These are phyloP conservation scores for Apiotrichum akiyoshidainum DNA, from an alignment of 1,284 basidiomycete genomes.

Conservation along the genomic window DNA sequence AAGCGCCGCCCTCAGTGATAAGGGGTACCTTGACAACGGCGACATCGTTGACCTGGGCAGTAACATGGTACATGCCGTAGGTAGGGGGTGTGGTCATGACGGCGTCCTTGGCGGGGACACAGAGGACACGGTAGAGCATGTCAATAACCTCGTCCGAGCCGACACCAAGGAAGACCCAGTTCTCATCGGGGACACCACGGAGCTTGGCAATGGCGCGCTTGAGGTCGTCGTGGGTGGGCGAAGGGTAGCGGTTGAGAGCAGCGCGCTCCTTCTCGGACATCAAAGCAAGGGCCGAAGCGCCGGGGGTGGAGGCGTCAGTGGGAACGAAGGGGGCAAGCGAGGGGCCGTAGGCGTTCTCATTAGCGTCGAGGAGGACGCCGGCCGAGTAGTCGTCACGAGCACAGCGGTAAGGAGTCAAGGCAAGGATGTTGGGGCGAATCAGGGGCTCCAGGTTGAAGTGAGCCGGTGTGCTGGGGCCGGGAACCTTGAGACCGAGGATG, in stretches of 20 bases:
- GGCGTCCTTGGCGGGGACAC: slow-evolving; percentile 74
- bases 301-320: slow-evolving; percentile 12
- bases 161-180: slow-evolving; percentile 89
- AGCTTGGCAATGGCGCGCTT: slow-evolving; percentile 72
- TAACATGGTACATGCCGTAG: slow-evolving; percentile 96
- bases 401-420: slow-evolving; percentile 88
- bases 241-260: slow-evolving; percentile 51
- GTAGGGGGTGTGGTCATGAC: slow-evolving; percentile 88
- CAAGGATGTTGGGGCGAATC: slow-evolving; percentile 89
- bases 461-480: slow-evolving; percentile 58
- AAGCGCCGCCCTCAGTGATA: slow-evolving; percentile 69
- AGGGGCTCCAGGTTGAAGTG: slow-evolving; percentile 81
- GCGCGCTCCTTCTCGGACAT: slow-evolving; percentile 42
- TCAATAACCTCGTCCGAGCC: slow-evolving; percentile 98
- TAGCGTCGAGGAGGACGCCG: slow-evolving; percentile 95
- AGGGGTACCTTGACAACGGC: slow-evolving; percentile 77
- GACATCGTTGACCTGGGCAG: slow-evolving; percentile 92
- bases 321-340: slow-evolving; percentile 58
- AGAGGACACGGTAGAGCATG: slow-evolving; percentile 84
- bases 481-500: slow-evolving; percentile 48
- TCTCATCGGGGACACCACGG: slow-evolving; percentile 62
- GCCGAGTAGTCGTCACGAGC: slow-evolving; percentile 93
- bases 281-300: slow-evolving; percentile 34
- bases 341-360: slow-evolving; percentile 92
- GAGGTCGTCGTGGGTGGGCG: slow-evolving; percentile 60